A percentile compares a stretch with the other conserved stretches of the same genome.
These are phyloP conservation scores for Solanum pinnatisectum DNA, from an alignment of 257 asterid genomes.

Conservation along the genomic window DNA sequence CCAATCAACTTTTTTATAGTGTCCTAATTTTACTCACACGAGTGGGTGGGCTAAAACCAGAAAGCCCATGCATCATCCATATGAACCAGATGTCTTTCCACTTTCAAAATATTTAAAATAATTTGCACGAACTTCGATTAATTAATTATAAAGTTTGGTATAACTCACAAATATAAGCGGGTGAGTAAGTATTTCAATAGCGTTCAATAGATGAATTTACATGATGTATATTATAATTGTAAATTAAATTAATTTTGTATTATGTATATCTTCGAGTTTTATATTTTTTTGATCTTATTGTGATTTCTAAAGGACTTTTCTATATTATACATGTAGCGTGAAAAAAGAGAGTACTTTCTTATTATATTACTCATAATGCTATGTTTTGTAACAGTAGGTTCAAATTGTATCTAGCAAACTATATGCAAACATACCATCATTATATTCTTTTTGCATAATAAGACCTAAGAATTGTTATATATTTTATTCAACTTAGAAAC, in stretches of 20 bases:
- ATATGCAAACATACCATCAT: background rate
- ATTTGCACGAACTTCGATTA: background rate
- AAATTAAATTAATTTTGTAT: background rate
- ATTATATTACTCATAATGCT: background rate
- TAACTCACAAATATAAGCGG: background rate
- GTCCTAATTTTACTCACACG: background rate
- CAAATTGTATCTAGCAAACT: background rate
- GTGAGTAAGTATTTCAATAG: background rate
- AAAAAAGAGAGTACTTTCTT: background rate
- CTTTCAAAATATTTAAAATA: background rate
- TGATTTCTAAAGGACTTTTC: background rate
- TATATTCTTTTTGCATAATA: background rate
- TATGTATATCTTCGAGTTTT: background rate
- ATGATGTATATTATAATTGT: background rate
- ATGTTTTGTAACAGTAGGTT: background rate
- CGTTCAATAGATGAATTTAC: background rate
- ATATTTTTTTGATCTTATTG: fast-evolving
- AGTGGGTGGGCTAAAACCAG: background rate
- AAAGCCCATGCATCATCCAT: background rate
- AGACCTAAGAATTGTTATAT: background rate
- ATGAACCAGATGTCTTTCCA: background rate
- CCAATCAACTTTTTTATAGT: background rate
- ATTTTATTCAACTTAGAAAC: background rate
- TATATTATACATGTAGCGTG: background rate
- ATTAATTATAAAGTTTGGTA: too few relatives aligned